phyloP scores from a whole-genome alignment of 1,284 basidiomycete species.

The Exobasidium rhododendri region DNA sequence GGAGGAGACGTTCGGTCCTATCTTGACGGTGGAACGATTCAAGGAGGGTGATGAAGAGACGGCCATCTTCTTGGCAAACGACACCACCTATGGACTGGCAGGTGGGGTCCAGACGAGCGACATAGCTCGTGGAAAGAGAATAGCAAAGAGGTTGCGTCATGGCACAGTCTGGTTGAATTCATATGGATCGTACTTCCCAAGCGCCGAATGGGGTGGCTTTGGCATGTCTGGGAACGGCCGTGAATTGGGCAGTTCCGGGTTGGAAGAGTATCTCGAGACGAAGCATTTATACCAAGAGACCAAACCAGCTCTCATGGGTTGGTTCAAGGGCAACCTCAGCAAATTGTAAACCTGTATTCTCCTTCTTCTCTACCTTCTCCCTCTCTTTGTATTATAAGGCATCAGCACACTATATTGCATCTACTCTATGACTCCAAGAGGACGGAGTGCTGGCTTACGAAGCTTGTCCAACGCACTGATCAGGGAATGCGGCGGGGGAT shows the following conservation, averaged over 20 bases:
- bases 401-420: no score
- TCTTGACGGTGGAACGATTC: slow-evolving; percentile 53
- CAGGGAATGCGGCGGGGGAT: no score
- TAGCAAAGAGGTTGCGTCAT: slow-evolving; percentile 47
- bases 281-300: slow-evolving; percentile 51
- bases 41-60: slow-evolving; percentile 47
- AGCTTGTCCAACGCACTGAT: no score
- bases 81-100: slow-evolving; percentile 53
- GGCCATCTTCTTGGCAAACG: slow-evolving; percentile 48
- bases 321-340: slow-evolving; percentile 41
- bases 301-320: slow-evolving; percentile 34
- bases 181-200: slow-evolving; percentile 48
- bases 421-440: no score
- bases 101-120: slow-evolving; percentile 50
- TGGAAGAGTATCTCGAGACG: slow-evolving; percentile 44
- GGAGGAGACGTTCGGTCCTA: slow-evolving; percentile 53
- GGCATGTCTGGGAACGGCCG: slow-evolving; percentile 52
- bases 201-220: slow-evolving; percentile 54
- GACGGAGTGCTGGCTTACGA: no score
- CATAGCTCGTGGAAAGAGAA: slow-evolving; percentile 33
- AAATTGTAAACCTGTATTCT: background rate
- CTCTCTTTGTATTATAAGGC: background rate
- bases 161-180: slow-evolving; percentile 54
- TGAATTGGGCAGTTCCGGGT: slow-evolving; percentile 49
- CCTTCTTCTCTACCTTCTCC: background rate